Evolutionary conservation across 768 basidiomycete species (phyloP).

Genomic region (Naganishia vishniacii): DNA sequence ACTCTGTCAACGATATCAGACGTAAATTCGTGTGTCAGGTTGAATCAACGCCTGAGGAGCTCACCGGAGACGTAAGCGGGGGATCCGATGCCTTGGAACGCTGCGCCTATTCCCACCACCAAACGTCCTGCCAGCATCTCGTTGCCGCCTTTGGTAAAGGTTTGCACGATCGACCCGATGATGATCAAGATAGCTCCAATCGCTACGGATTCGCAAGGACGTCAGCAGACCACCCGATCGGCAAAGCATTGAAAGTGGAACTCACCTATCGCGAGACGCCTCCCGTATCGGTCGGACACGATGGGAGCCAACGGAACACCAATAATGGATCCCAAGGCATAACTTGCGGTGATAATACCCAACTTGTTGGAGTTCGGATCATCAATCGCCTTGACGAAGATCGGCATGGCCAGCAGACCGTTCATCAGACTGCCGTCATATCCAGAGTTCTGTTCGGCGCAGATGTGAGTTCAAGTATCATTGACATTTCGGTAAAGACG

Average conservation of each 20-base stretch:
- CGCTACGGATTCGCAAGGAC: background rate
- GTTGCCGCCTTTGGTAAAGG: background rate
- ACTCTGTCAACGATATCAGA: too few species aligned
- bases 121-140: background rate
- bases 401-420: constrained; percentile 1
- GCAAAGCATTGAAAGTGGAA: too few species aligned
- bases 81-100: background rate
- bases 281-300: background rate
- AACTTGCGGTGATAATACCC: background rate
- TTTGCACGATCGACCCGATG: background rate
- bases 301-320: background rate
- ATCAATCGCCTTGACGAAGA: background rate
- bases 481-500: too few species aligned
- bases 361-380: background rate
- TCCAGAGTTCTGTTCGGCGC: background rate
- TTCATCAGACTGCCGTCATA: constrained; percentile 9
- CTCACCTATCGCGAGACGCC: background rate
- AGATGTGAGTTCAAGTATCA: background rate
- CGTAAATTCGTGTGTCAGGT: too few species aligned
- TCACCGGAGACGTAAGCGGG: background rate
- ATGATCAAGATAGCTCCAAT: constrained; percentile 6
- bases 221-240: too few species aligned
- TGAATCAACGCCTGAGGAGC: background rate
- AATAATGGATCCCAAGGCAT: background rate
- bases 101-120: constrained; percentile 1